Percentiles rank a stretch among this genome's conserved stretches.
phyloP scores from a whole-genome alignment of 148 eudicot genomes.

The Linanthus parryae region DNA sequence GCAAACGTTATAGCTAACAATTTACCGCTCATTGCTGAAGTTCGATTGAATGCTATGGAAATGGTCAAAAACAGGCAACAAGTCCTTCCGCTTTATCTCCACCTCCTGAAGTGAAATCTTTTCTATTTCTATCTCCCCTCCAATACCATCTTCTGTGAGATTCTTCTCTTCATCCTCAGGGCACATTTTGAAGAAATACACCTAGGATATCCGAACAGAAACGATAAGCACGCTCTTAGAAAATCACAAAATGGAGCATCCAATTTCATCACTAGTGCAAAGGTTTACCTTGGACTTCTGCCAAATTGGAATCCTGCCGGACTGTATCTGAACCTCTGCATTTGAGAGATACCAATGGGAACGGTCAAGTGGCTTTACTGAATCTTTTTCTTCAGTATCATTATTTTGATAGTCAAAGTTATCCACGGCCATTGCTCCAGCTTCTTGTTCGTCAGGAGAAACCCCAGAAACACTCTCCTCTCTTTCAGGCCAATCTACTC shows the following conservation, averaged over 20 bases:
- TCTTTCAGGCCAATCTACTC: slow-evolving; percentile 91
- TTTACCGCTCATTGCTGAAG: slow-evolving; percentile 64
- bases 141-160: slow-evolving; percentile 14
- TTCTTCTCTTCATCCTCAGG: slow-evolving; percentile 22
- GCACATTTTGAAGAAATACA: slow-evolving; percentile 56
- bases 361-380: slow-evolving; percentile 39
- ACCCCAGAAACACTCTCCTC: slow-evolving; percentile 56
- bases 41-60: slow-evolving; percentile 56
- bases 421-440: slow-evolving; percentile 25
- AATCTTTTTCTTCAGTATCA: slow-evolving; percentile 32
- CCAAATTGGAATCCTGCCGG: slow-evolving; percentile 72
- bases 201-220: slow-evolving; percentile 25
- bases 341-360: slow-evolving; percentile 77
- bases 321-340: slow-evolving; percentile 78
- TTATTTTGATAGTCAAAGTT: slow-evolving; percentile 43
- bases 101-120: slow-evolving; percentile 54
- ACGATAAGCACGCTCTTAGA: slow-evolving; percentile 7
- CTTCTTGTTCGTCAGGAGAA: slow-evolving; percentile 33
- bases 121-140: slow-evolving; percentile 82
- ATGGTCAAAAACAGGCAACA: slow-evolving; percentile 82
- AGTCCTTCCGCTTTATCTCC: slow-evolving; percentile 72
- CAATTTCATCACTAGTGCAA: slow-evolving; percentile 7
- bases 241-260: slow-evolving; percentile 3
- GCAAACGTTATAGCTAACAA: too few relatives aligned
- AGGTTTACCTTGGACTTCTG: slow-evolving; percentile 67